Evolutionary conservation across 306 rosid genomes (phyloP), one percentile per base, ranked within the genome.

Genomic region (Prunus armeniaca): DNA sequence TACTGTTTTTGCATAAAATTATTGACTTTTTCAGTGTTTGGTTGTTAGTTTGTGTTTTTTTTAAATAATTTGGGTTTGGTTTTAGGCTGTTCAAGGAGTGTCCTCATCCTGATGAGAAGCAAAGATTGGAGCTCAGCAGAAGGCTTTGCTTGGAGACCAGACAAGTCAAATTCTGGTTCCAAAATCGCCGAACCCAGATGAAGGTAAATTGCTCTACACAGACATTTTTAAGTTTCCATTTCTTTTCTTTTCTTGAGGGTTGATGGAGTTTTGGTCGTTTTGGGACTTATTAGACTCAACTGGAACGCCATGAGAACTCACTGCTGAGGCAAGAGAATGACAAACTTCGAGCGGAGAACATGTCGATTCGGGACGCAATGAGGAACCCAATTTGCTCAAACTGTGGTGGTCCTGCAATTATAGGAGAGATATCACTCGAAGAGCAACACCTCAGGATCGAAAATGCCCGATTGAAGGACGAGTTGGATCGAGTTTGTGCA

Each of bases 61-160:
- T 27, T 0, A 2, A 49, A 17, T 58, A 9, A n/a, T 9, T 20
- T 68, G 10, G 41, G 12, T n/a, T 28, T 6, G 24, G 5, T 50
- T 63, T 80, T 73, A 95, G 98, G 75, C 75, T 95, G 74, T 95
- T 92, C 67, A 95, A 92, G 87, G 98, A 95, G 84, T 92, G 96
- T 61, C 98, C 97, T 67, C 98, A 95, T 84, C 98, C 98, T 10
- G 98, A 95, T 79, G 98, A 95, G 88, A 95, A 95, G 47, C 98
- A 95, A 79, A 86, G 98, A 38, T 46, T 89, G 60, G 97, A 95
- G 80, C 96, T 95, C 3, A 92, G 98, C 78, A 82, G 71, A 71
- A 80, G 97, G 79, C 91, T 95, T 50, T 75, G 80, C 73, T 85
- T 95, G 80, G 98, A 95, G 85, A 95, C 96, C 1, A 85, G 96